Base-by-base conservation (phyloP, 2,329 filamentous ascomycete species). In the Phialocephala sp. region DNA sequence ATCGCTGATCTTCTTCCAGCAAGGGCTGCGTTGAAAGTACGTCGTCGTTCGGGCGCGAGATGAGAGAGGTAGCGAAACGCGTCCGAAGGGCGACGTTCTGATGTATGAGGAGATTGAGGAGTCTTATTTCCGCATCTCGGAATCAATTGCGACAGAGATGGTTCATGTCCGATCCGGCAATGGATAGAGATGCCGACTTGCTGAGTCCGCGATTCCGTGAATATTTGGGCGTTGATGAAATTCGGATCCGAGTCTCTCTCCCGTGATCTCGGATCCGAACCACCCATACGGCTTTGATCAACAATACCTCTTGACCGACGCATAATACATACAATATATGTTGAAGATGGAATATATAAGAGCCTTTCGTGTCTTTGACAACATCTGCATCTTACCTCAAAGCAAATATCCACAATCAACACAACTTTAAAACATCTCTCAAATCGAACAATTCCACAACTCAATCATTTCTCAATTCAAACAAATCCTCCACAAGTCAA, bases 291-390 rank as follows among this genome's bases (percentile, higher is more conserved):
- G 27, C 27, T 32, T 3, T 6, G 27, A 32, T 32, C 27, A 32
- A 32, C 27, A 32, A 32, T 6, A 32, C 27, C 27, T 32, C 27
- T 32, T 32, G 27, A 32, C 27, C 27, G 27, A 32, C 27, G 27
- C 27, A 32, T 32, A 32, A 32, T 32, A 3, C 27, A 32, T 32
- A 32, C 27, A 32, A 32, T 32, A 32, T 32, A 32, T 32, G 27
- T 32, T 32, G 27, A 32, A 27, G 50, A 54, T 32, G 50, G 50
- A 27, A 12, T 54, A 54, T 54, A 54, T 54, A 54, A 54, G 50
- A 35, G 9, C 24, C 3, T 35, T 54, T 54, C 15, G 18, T 14
- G 6, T 54, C 24, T 54, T 35, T 12, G 24, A 54, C 22, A 54
- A 32, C 4, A 18, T 18, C 24, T 54, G 22, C 50, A 54, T 32